A percentile compares a stretch with the other conserved stretches of the same genome.
These are phyloP conservation scores for Austroboletus niveus DNA, from an alignment of 1,284 basidiomycete genomes.

Conservation along the genomic window DNA sequence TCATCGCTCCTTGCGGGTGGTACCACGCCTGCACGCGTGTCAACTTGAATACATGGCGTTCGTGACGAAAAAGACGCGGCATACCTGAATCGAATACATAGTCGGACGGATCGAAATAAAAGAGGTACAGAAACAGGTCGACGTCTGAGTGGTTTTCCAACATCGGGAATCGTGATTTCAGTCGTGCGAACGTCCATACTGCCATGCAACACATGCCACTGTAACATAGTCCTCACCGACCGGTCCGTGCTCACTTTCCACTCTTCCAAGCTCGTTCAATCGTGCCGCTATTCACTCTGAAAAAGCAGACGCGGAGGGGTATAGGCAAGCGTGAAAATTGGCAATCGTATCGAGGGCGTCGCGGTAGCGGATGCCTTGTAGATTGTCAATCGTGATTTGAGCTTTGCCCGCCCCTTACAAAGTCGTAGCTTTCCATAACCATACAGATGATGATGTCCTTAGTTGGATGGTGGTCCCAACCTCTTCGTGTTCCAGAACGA, in stretches of 20 bases:
- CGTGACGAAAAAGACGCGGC: no score
- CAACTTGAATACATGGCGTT: not conserved
- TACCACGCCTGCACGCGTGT: slow-evolving; percentile 16
- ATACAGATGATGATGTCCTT: not conserved
- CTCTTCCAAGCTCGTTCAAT: slow-evolving; percentile 6
- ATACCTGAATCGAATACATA: no score
- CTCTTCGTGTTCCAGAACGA: not conserved
- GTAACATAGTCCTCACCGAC: slow-evolving; percentile 12
- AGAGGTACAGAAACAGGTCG: no score
- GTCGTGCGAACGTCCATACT: slow-evolving; percentile 11
- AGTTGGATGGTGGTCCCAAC: not conserved
- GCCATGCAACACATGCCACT: not conserved
- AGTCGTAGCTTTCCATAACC: not conserved
- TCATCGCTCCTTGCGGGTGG: slow-evolving; percentile 4
- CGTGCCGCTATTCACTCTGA: not conserved
- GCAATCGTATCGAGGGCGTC: no score
- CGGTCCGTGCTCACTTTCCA: slow-evolving; percentile 3
- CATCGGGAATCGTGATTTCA: slow-evolving; percentile 15
- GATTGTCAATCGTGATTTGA: not conserved
- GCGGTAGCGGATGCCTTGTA: not conserved
- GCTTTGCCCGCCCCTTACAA: not conserved
- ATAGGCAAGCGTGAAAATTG: no score
- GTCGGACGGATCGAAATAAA: no score
- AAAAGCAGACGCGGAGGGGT: no score
- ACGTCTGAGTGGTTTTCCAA: slow-evolving; percentile 16